Evolutionary conservation across 2,329 filamentous ascomycete genomes (phyloP).

Genomic region (Epichloe scottii): DNA sequence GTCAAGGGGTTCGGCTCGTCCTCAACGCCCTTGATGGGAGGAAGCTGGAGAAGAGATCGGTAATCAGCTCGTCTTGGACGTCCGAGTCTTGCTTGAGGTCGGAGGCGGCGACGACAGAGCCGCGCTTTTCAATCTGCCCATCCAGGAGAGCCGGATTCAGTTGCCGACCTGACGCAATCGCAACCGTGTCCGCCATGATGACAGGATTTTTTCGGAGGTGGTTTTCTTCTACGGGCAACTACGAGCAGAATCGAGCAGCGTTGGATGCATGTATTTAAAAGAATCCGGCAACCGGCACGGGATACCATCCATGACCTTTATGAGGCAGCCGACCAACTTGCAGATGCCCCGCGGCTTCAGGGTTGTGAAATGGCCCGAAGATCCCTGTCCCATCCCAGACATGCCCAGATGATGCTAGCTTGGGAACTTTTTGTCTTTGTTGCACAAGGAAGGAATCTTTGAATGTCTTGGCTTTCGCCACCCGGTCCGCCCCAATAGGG

Average conservation of each 20-base stretch:
- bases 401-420: background rate
- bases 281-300: too few species aligned
- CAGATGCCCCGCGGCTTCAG: background rate
- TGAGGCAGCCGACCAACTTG: background rate
- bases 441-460: background rate
- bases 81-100: slow-evolving; percentile 17
- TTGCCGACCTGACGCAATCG: background rate
- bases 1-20: slow-evolving; percentile 39
- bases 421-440: background rate
- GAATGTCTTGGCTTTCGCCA: background rate
- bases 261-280: too few species aligned
- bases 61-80: slow-evolving; percentile 17
- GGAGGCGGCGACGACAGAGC: slow-evolving; percentile 12
- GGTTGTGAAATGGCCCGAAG: background rate
- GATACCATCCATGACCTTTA: too few species aligned
- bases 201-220: background rate
- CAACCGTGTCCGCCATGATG: background rate
- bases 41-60: slow-evolving; percentile 28
- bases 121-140: slow-evolving; percentile 12
- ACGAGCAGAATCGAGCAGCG: too few species aligned
- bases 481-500: too few species aligned
- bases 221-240: too few species aligned
- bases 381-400: background rate
- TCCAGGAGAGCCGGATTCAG: background rate
- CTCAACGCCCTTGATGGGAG: slow-evolving; percentile 26